Evolutionary conservation across 169 alveolate species (phyloP), one percentile per base, ranked within the genome.

Genomic region (Theileria parva): DNA sequence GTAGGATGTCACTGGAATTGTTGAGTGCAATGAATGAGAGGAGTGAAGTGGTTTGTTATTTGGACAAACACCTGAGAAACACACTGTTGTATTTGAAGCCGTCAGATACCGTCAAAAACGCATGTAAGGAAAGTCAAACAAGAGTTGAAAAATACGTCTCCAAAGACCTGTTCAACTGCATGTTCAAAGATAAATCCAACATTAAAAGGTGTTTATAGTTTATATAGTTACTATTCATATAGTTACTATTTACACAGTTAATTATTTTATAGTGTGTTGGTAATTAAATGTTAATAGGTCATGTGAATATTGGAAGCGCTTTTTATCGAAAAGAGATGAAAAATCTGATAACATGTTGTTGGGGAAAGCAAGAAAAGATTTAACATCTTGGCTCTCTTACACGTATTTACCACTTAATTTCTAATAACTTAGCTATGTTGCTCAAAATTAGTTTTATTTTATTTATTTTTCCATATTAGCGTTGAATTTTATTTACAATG

Each of bases 251-350:
- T 32, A 32, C 37, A 1, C 37, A 32, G 37, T 32, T 32, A 32
- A 5, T 32, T 2, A 5, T 32, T 32, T 1, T 32, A 32, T 32
- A 32, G 37, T 32, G 68, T 28, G 0, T 13, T 28, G 44, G 13
- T 60, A 4, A 30, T 11, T 4, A 4, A 60, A 60, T 60, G 1
- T 1, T 37, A 39, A 71, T 19, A 66, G 71, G 19, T 57, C 81
- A 5, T 80, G 88, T 23, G n/a, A 17, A 28, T 71, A 37, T 30
- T 80, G 88, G 88, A 75, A 74, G 28, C 48, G 68, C n/a, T 60
- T 30, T 28, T 30, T 80, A 28, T 64, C 28, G 51, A 66, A 80
- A 19, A 57, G 74, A 32, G 32, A 21, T 21, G 77, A 70, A 28
- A 23, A 44, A 39, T 65, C 37, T 17, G 51, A 63, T 13, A 48